phyloP scores from a whole-genome alignment of 2,329 filamentous ascomycete genomes.

The Fusarium virguliforme region DNA sequence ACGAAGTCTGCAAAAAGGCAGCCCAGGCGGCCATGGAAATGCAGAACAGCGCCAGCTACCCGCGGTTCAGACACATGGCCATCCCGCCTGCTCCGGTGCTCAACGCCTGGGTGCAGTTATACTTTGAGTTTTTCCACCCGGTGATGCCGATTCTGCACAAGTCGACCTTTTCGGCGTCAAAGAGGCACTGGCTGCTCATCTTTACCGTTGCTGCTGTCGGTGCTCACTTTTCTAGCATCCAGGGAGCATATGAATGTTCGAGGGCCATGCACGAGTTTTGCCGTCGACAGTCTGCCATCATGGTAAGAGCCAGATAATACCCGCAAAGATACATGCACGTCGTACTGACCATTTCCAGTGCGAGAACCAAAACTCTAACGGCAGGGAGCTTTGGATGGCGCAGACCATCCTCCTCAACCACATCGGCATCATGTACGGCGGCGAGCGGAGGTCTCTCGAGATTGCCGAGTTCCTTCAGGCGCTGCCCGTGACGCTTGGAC shows the following conservation, averaged over 20 bases:
- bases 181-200: conserved; percentile 17
- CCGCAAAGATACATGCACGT: no score
- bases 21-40: not conserved
- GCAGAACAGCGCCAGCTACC: not conserved
- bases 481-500: conserved; percentile 1
- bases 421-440: conserved; percentile 15
- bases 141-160: conserved; percentile 21
- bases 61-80: conserved; percentile 14
- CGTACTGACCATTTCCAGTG: not conserved
- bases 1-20: not conserved
- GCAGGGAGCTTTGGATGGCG: conserved; percentile 23
- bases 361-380: conserved; percentile 13
- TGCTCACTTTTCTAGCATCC: conserved; percentile 14
- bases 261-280: conserved; percentile 22
- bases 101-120: conserved; percentile 15
- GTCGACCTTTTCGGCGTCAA: conserved; percentile 11
- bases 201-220: conserved; percentile 18
- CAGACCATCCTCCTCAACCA: conserved; percentile 18
- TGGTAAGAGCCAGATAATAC: not conserved
- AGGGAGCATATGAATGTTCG: conserved; percentile 11
- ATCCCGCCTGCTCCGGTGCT: conserved; percentile 14
- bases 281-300: conserved; percentile 2
- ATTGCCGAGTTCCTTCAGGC: conserved; percentile 20
- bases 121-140: conserved; percentile 23
- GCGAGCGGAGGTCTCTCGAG: conserved; percentile 20